Evolutionary conservation across 768 basidiomycete species (phyloP).

Genomic region (Suillus decipiens): DNA sequence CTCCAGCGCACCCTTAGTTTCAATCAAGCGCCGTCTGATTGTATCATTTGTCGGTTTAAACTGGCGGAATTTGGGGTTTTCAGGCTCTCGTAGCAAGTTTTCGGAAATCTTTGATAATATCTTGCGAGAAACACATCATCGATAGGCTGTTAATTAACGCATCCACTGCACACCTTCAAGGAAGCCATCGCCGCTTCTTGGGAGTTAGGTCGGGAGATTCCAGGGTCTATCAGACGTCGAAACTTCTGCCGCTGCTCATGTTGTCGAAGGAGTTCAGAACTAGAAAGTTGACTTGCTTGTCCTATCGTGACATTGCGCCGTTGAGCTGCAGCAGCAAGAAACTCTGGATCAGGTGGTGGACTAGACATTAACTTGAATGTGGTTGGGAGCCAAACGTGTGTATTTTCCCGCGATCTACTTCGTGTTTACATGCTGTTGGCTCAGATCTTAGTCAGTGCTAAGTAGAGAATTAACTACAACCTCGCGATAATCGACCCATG

Average conservation of each 20-base stretch:
- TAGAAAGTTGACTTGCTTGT: not conserved
- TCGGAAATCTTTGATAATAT: conserved; percentile 68
- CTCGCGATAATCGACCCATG: no score
- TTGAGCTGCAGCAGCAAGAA: conserved; percentile 31
- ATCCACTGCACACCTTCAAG: conserved; percentile 52
- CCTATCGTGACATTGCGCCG: conserved; percentile 20
- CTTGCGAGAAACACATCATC: conserved; percentile 37
- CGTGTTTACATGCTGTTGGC: not conserved
- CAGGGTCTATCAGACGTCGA: conserved; percentile 76
- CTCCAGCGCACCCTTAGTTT: conserved; percentile 73
- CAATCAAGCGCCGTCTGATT: conserved; percentile 67
- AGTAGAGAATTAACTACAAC: not conserved
- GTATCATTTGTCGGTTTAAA: conserved; percentile 76
- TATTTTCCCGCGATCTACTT: not conserved
- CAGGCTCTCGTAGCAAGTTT: conserved; percentile 72
- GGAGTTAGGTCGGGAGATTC: conserved; percentile 71
- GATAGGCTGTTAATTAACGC: not conserved
- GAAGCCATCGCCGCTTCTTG: conserved; percentile 59
- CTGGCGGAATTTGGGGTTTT: conserved; percentile 67
- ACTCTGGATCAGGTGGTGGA: conserved; percentile 21
- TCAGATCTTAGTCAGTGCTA: not conserved
- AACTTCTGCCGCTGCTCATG: conserved; percentile 72
- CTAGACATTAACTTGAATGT: not conserved
- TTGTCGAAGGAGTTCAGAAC: conserved; percentile 38
- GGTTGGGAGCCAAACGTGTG: not conserved